Base-by-base conservation (phyloP, 495 filamentous ascomycete species). In the Aspergillus sparsus region DNA sequence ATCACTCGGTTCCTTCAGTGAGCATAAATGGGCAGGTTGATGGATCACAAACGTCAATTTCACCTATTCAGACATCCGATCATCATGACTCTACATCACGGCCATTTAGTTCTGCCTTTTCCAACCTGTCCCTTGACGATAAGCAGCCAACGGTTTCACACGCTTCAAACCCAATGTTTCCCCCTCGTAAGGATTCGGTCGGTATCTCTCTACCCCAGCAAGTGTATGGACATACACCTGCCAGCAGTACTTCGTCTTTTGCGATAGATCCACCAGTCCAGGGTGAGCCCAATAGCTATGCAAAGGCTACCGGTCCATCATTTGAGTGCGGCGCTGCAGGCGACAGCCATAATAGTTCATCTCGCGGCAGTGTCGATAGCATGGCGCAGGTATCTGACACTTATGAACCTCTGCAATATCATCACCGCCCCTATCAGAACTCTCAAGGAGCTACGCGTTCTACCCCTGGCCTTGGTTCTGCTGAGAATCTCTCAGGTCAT, bases 361-460 rank as follows among this genome's bases (percentile, higher is more conserved):
- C 76, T 7, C 70, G 68, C 3, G 77, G 67, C 21, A 80, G 77
- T 56, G 44, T 77, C 42, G 76, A 77, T 54, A 79, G 77, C 53
- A 63, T 65, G 12, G 60, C 69, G 11, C 69, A 68, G 27, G 61
- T 51, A 7, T 65, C 70, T 15, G 78, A 80, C n/a, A 59, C 33
- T 36, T 77, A 75, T 57, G 76, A 80, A 49, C 78, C 82, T 34
- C 57, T 83, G 15, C 68, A 81, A 13, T 83, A 85, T 58, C 76
- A 80, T 57, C 82, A 83, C 50, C 76, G 78, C 32, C 74, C 75
- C 13, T 73, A 77, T 37, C 64, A 66, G 34, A 58, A 57, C 7
- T 51, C 66, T 12, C 59, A 45, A 44, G 41, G 45, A 12, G 64
- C 46, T 21, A 55, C 46, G 10, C 61, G 44, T 10, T 64, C 63